Evolutionary conservation across 768 basidiomycete genomes (phyloP), one percentile per base, ranked within the genome.

Genomic region (Termitomyces sp.): DNA sequence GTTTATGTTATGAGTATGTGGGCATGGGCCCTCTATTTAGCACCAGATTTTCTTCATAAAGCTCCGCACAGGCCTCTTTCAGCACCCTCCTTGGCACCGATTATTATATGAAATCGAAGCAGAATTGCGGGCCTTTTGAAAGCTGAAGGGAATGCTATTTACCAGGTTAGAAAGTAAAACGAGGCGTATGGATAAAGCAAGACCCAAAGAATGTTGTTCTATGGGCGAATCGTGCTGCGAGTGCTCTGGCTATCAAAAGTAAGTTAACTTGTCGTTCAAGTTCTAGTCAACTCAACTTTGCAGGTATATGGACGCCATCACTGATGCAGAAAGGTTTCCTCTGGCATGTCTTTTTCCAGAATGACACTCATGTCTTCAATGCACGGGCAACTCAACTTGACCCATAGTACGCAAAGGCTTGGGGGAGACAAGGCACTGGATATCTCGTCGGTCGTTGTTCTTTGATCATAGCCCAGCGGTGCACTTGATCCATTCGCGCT

Each of bases 161-260:
- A 73, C 58, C 58, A 62, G 11, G 64, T 70, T 53, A 66, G 72
- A 34, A 60, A 74, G 27, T 76, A 71, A 57, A 49, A 57, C 17
- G 69, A 62, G 5, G 78, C 77, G 6, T 69, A 71, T 54, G 50
- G 10, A 77, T 81, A 59, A 67, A 68, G 48, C 64, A 68, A 54
- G 70, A 75, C 35, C 69, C 69, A 9, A 62, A 65, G 19, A 77
- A 77, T 59, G 73, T 77, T 0, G 63, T 81, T 5, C 64, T 79
- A 17, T 77, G 73, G 58, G 71, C 74, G 23, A 81, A 81, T 62
- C 74, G 78, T 16, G 76, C 79, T 3, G 79, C 77, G n/a, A 71
- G 71, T 50, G 65, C 64, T 37, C 56, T 76, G 34, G 67, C 65
- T 1, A 59, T 77, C 66, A 72, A 73, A 70, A 68, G 77, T 76